Evolutionary conservation across 179 eudicot genomes (phyloP).

Genomic region (Gypsophila paniculata): DNA sequence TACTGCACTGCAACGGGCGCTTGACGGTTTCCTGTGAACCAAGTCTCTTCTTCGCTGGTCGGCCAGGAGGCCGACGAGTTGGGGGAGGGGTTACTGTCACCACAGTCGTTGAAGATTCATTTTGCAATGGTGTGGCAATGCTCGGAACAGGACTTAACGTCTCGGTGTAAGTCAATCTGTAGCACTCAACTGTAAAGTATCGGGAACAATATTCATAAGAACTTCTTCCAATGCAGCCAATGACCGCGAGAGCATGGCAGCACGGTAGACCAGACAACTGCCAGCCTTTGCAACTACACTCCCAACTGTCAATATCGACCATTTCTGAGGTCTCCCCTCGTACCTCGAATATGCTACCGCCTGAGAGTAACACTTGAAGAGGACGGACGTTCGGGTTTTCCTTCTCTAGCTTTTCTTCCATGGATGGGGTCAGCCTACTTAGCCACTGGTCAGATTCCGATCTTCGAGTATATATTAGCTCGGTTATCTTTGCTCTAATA

Average conservation of each 20-base stretch:
- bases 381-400: conserved; percentile 51
- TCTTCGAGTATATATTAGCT: conserved; percentile 49
- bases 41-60: conserved; percentile 59
- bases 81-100: conserved; percentile 80
- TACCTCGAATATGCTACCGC: conserved; percentile 62
- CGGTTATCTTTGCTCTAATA: conserved; percentile 70
- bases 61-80: conserved; percentile 83
- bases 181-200: conserved; percentile 55
- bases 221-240: conserved; percentile 47
- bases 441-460: conserved; percentile 58
- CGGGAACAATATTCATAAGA: conserved; percentile 69
- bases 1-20: conserved; percentile 80
- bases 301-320: conserved; percentile 63
- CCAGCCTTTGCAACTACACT: conserved; percentile 84
- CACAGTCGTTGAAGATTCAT: conserved; percentile 35
- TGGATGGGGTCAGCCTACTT: conserved; percentile 66
- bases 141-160: conserved; percentile 57
- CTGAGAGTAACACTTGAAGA: conserved; percentile 53
- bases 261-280: conserved; percentile 82
- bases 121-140: conserved; percentile 37
- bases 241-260: conserved; percentile 71
- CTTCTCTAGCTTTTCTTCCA: conserved; percentile 68
- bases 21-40: conserved; percentile 49
- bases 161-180: conserved; percentile 65
- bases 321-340: conserved; percentile 66